Evolutionary conservation across 805 yeast genomes (phyloP).

Genomic region (Torulaspora indica): DNA sequence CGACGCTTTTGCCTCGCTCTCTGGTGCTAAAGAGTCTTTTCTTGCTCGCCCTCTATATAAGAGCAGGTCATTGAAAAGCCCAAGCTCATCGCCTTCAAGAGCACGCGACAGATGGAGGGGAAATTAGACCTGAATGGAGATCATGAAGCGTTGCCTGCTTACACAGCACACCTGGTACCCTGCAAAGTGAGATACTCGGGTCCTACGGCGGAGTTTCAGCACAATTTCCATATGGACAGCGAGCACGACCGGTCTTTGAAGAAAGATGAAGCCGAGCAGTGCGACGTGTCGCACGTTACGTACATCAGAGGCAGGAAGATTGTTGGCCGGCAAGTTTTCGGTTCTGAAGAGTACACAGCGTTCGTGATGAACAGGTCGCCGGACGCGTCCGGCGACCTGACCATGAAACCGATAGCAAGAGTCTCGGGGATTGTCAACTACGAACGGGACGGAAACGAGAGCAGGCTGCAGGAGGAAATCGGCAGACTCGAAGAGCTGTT

Average conservation of each 20-base stretch:
- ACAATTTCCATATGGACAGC: constrained; percentile 15
- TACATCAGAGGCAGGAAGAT: constrained; percentile 38
- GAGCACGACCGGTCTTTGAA: neutral
- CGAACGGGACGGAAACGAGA: constrained; percentile 39
- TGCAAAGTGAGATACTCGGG: constrained; percentile 23
- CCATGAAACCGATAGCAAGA: constrained; percentile 7
- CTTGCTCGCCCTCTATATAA: neutral
- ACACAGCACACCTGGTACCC: constrained; percentile 23
- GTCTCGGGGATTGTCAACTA: constrained; percentile 27
- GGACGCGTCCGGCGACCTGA: constrained; percentile 7
- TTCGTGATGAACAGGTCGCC: constrained; percentile 17
- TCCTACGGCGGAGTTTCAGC: constrained; percentile 18
- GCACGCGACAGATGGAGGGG: neutral
- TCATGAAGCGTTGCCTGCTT: constrained; percentile 2
- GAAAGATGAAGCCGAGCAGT: constrained; percentile 7
- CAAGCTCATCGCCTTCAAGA: no score
- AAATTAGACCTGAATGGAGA: neutral
- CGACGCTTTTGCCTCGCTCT: neutral
- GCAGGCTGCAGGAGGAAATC: constrained; percentile 25
- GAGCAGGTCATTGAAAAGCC: neutral
- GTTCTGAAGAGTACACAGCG: constrained; percentile 12
- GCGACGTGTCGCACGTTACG: constrained; percentile 15
- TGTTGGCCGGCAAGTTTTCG: constrained; percentile 24
- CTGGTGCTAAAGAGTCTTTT: neutral
- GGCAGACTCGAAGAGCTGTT: constrained; percentile 30